Conservation (phyloP, 2,329 filamentous ascomycete genomes). For the Biscogniauxia sp. region DNA sequence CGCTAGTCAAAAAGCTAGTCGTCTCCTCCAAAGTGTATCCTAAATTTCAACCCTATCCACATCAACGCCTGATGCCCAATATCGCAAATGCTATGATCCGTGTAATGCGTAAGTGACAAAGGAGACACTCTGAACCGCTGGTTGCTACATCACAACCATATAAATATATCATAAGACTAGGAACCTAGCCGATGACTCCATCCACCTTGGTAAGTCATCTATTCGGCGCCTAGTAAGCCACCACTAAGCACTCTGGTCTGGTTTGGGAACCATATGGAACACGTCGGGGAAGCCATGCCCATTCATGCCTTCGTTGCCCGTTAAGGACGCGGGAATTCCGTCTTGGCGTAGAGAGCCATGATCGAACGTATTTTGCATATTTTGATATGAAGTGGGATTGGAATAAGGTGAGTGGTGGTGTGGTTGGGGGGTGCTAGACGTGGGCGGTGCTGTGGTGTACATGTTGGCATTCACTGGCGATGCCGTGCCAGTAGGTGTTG, state of each 20-base stretch:
- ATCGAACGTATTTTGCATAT: conserved; percentile 26
- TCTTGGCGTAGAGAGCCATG: conserved; percentile 29
- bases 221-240: background rate
- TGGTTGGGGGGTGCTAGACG: conserved; percentile 26
- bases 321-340: conserved; percentile 26
- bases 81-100: conserved; percentile 19
- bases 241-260: conserved; percentile 16
- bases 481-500: conserved; percentile 22
- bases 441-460: conserved; percentile 28
- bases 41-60: conserved; percentile 12
- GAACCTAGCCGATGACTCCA: conserved; percentile 9
- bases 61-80: conserved; percentile 12
- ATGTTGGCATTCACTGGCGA: conserved; percentile 30
- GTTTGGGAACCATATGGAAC: conserved; percentile 26
- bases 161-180: conserved; percentile 6
- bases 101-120: conserved; percentile 19
- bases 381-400: conserved; percentile 25
- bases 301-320: conserved; percentile 27
- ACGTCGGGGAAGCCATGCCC: conserved; percentile 22
- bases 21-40: background rate
- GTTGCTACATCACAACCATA: background rate
- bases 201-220: background rate
- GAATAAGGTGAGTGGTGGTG: conserved; percentile 26
- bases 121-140: background rate
- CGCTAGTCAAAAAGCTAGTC: conserved; percentile 20